Evolutionary conservation across 371 early-diverging fungal genomes (phyloP), one percentile per base, ranked within the genome.

Genomic region (Rhizopus delemar): DNA sequence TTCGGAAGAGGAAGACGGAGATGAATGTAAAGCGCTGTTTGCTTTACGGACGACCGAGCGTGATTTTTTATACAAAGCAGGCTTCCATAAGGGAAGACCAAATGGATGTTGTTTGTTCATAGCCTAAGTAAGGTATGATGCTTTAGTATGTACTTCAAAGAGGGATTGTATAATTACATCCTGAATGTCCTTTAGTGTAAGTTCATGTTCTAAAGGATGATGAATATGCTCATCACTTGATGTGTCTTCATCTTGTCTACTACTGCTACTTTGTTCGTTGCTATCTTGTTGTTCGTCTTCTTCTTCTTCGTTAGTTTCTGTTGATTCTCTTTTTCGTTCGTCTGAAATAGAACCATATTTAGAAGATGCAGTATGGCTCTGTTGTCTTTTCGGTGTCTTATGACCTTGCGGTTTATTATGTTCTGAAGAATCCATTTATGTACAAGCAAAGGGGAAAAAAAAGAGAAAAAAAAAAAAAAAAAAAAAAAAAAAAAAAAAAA

Each of bases 51-150:
- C 88, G 41, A 97, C 92, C 12, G 91, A 88, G 29, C 98, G 90
- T 9, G 87, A 82, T 67, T 98, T 98, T 67, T 95, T 94, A 83
- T 97, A 98, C 34, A 98, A 83, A 8, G 97, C 96, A 15, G 96
- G 94, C 73, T 98, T 98, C 98, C 98, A 98, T 12, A 97, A 78
- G 8, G 92, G 92, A 52, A 97, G 66, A 53, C 98, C 98, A 66
- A 98, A 98, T n/a, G 95, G 96, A 77, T 96, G 96, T 28, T 81
- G 78, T 34, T 75, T 85, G 70, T 93, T 93, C 65, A 93, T 87
- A 28, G 88, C 88, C 85, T 92, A 71, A 41, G n/a, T 4, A 13
- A 41, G 5, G 43, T 8, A 4, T 51, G 36, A 12, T 16, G 49
- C 33, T 38, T 49, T 13, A 29, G 43, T 57, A n/a, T 11, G n/a